Evolutionary conservation across 768 basidiomycete genomes (phyloP).

Genomic region (Crucibulum laeve): DNA sequence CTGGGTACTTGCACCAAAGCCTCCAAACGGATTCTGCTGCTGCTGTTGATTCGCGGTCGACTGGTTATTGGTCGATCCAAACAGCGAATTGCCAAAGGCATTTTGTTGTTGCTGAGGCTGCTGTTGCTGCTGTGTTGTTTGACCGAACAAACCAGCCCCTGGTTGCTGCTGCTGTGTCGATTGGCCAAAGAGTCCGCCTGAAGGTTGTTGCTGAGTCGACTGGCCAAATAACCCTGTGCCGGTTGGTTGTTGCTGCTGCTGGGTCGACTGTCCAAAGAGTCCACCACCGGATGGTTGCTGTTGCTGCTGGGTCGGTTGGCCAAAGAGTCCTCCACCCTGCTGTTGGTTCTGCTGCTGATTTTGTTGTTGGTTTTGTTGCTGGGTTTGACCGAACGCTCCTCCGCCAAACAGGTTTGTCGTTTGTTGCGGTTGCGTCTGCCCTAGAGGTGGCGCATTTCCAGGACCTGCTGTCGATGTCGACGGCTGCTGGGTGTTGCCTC

Average conservation of each 20-base stretch:
- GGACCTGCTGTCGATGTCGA: slow-evolving; percentile 8
- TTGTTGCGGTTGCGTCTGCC: slow-evolving; percentile 7
- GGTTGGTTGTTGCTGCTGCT: slow-evolving; percentile 20
- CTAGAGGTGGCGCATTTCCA: slow-evolving; percentile 9
- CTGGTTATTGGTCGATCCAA: slow-evolving; percentile 12
- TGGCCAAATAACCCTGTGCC: slow-evolving; percentile 20
- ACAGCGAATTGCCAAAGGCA: slow-evolving; percentile 14
- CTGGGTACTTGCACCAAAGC: slow-evolving; percentile 8
- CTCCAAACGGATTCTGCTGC: slow-evolving; percentile 14
- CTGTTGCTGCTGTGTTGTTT: slow-evolving; percentile 13
- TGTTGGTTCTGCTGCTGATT: slow-evolving; percentile 10
- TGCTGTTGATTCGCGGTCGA: no score
- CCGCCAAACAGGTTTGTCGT: slow-evolving; percentile 4
- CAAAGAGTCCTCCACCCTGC: slow-evolving; percentile 18
- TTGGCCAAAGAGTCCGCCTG: slow-evolving; percentile 26
- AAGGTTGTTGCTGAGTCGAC: slow-evolving; percentile 16
- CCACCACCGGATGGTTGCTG: slow-evolving; percentile 10
- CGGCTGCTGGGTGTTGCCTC: slow-evolving; percentile 20
- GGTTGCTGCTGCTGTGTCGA: slow-evolving; percentile 18
- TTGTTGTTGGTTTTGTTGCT: slow-evolving; percentile 14
- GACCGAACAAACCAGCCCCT: slow-evolving; percentile 8
- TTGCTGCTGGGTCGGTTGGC: slow-evolving; percentile 14
- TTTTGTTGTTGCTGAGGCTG: slow-evolving; percentile 14
- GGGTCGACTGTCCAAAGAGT: slow-evolving; percentile 13
- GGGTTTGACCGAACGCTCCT: slow-evolving; percentile 5